phyloP scores from a whole-genome alignment of 2,329 filamentous ascomycete species.

The Chalara sp. region DNA sequence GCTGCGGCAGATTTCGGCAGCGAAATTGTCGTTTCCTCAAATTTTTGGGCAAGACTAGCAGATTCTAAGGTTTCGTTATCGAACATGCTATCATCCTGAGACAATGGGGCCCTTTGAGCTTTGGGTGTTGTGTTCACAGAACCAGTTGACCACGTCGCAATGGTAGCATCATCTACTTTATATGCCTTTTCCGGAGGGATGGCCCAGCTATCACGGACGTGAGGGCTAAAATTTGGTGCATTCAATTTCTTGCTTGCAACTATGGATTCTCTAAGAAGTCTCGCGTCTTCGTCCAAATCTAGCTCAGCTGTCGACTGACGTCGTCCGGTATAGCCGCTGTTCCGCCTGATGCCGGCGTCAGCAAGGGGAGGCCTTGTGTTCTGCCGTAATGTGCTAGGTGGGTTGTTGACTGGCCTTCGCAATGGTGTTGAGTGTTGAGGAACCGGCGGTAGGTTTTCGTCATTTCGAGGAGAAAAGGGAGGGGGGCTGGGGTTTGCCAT shows the following conservation, averaged over 20 bases:
- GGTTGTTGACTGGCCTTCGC: conserved; percentile 1
- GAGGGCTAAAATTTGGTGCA: conserved; percentile 13
- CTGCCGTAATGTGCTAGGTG: background rate
- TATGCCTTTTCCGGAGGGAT: conserved; percentile 14
- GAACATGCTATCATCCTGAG: conserved; percentile 23
- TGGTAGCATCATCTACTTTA: conserved; percentile 12
- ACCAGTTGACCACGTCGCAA: conserved; percentile 11
- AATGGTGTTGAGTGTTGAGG: conserved; percentile 12
- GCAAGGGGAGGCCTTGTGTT: background rate
- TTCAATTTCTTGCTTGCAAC: conserved; percentile 22
- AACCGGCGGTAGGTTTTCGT: conserved; percentile 17
- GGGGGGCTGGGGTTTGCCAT: conserved; percentile 23
- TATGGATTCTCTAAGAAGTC: conserved; percentile 24
- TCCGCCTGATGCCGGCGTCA: conserved; percentile 20
- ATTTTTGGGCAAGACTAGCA: conserved; percentile 23
- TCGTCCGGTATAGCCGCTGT: conserved; percentile 20
- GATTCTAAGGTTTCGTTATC: conserved; percentile 21
- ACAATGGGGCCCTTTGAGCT: conserved; percentile 9
- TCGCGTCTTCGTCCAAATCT: conserved; percentile 26
- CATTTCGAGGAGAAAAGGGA: conserved; percentile 7
- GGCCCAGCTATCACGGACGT: conserved; percentile 22
- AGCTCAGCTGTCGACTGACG: conserved; percentile 23
- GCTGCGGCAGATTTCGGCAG: conserved; percentile 30
- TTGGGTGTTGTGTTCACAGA: conserved; percentile 19
- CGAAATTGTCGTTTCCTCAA: conserved; percentile 14